Evolutionary conservation across 441 rosid genomes (phyloP).

Genomic region (Pelargonium fulgidum): DNA sequence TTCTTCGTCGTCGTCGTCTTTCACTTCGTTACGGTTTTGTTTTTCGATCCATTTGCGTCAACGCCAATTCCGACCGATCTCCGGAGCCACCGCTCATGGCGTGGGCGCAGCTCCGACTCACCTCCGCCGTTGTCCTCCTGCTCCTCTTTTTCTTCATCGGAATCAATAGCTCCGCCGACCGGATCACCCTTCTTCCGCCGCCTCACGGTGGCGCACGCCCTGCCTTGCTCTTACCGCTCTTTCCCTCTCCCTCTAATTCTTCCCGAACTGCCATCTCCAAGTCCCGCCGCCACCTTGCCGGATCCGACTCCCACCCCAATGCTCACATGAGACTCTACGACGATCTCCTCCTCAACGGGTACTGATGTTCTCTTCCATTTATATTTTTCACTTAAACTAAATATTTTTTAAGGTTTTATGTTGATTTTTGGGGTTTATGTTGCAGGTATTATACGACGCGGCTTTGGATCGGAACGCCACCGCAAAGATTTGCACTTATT

Average conservation of each 20-base stretch:
- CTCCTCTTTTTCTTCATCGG: neutral
- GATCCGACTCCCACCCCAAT: conserved; percentile 31
- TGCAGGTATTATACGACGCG: conserved; percentile 74
- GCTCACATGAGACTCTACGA: conserved; percentile 89
- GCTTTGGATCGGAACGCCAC: conserved; percentile 91
- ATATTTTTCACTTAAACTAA: too few species aligned
- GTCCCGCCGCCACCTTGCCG: conserved; percentile 49
- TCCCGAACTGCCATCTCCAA: conserved; percentile 26
- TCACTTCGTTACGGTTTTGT: too few species aligned
- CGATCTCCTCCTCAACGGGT: conserved; percentile 88
- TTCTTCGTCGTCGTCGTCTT: too few species aligned
- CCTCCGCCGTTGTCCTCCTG: neutral
- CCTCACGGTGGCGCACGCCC: conserved; percentile 30
- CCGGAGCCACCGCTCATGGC: too few species aligned
- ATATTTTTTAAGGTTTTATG: too few species aligned
- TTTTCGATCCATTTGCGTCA: too few species aligned
- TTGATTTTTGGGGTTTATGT: conserved; percentile 9
- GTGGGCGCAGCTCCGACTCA: too few species aligned
- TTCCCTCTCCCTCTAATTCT: conserved; percentile 35
- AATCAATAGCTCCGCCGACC: conserved; percentile 18
- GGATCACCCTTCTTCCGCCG: conserved; percentile 21
- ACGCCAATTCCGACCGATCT: too few species aligned
- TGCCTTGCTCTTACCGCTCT: conserved; percentile 64
- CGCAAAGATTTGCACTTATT: conserved; percentile 85
- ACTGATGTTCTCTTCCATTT: too few species aligned